Percentiles rank a stretch among this genome's conserved stretches.
Evolutionary conservation across 352 stramenopile species (phyloP).

Genomic region (Phytopythium chamaehyphon): DNA sequence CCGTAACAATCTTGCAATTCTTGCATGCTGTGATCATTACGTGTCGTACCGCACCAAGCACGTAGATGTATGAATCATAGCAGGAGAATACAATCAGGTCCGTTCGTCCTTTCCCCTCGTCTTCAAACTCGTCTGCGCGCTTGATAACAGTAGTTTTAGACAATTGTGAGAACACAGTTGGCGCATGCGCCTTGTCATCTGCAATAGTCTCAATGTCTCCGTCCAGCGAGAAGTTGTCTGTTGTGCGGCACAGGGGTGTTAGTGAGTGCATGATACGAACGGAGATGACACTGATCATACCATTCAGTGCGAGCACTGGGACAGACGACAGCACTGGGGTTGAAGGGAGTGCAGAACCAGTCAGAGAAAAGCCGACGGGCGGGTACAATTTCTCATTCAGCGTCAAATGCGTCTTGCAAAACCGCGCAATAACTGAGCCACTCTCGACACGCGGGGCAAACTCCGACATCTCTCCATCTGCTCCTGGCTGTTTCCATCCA

Average conservation of each 20-base stretch:
- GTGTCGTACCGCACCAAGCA: conserved; percentile 93
- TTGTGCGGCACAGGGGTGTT: too few relatives aligned
- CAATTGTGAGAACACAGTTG: conserved; percentile 56
- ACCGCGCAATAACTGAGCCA: conserved; percentile 57
- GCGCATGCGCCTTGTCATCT: conserved; percentile 21
- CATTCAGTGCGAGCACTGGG: conserved; percentile 30
- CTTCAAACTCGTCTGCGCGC: conserved; percentile 53
- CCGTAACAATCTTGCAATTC: conserved; percentile 95
- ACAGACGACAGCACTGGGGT: conserved; percentile 8
- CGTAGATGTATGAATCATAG: conserved; percentile 93
- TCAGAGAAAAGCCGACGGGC: conserved; percentile 61
- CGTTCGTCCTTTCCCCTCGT: conserved; percentile 21
- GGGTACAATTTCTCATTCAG: conserved; percentile 82
- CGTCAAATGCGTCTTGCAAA: conserved; percentile 71
- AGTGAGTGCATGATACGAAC: too few relatives aligned
- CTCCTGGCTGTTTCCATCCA: conserved; percentile 43
- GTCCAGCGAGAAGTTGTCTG: conserved; percentile 46
- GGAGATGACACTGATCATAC: conserved; percentile 8
- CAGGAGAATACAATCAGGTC: conserved; percentile 90
- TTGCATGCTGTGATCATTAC: conserved; percentile 92
- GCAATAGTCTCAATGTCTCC: conserved; percentile 6
- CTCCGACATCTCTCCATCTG: conserved; percentile 9
- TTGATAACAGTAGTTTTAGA: conserved; percentile 82
- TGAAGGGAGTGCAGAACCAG: conserved; percentile 11
- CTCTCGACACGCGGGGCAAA: conserved; percentile 36